Evolutionary conservation across 2,329 filamentous ascomycete genomes (phyloP).

Genomic region (Dactylellina parvicollis): DNA sequence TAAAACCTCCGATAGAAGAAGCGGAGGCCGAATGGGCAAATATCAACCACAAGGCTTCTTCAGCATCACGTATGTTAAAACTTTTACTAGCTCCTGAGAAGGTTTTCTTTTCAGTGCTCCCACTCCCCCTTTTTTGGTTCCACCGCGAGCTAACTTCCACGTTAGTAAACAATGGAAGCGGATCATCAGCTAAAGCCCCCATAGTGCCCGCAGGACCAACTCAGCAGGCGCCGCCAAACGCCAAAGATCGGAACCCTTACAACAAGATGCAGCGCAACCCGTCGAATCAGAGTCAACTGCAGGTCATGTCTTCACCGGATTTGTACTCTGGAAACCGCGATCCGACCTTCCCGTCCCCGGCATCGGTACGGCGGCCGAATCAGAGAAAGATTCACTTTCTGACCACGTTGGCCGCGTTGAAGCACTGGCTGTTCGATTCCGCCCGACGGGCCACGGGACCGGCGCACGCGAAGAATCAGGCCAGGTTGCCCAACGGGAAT

Average conservation of each 20-base stretch:
- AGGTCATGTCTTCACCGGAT: slow-evolving; percentile 58
- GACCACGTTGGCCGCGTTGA: slow-evolving; percentile 73
- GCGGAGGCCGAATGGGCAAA: slow-evolving; percentile 53
- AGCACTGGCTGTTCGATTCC: slow-evolving; percentile 77
- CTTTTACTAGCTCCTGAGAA: slow-evolving; percentile 28
- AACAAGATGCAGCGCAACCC: slow-evolving; percentile 58
- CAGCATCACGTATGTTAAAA: slow-evolving; percentile 55
- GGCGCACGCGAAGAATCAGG: slow-evolving; percentile 30
- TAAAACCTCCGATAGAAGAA: slow-evolving; percentile 51
- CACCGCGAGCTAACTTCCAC: slow-evolving; percentile 51
- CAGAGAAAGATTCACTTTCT: slow-evolving; percentile 66
- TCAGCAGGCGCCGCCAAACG: slow-evolving; percentile 80
- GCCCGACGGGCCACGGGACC: slow-evolving; percentile 72
- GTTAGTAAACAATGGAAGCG: slow-evolving; percentile 52
- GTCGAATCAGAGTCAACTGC: slow-evolving; percentile 56
- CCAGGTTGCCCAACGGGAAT: slow-evolving; percentile 38
- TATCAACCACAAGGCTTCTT: slow-evolving; percentile 55
- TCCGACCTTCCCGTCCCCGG: slow-evolving; percentile 30
- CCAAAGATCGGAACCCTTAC: slow-evolving; percentile 60
- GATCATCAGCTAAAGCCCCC: slow-evolving; percentile 55
- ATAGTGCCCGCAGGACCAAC: slow-evolving; percentile 62
- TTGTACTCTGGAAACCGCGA: slow-evolving; percentile 47
- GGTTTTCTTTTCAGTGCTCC: not conserved
- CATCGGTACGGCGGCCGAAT: slow-evolving; percentile 73
- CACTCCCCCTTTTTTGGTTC: slow-evolving; percentile 35